These are phyloP conservation scores for Cicer pinnatifidum DNA, from an alignment of 306 rosid species.

Conservation along the genomic window DNA sequence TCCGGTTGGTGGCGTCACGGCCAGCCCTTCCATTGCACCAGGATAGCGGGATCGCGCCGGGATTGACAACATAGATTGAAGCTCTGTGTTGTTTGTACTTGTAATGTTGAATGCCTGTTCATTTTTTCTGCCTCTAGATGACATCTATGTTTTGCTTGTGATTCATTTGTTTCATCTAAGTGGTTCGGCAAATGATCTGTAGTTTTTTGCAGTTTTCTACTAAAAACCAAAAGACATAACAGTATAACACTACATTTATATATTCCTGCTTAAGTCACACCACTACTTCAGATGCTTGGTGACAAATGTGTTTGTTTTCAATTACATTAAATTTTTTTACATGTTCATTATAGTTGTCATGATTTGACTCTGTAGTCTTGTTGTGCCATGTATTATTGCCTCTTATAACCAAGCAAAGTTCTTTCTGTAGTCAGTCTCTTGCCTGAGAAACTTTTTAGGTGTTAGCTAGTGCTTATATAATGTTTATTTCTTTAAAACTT, in stretches of 20 bases:
- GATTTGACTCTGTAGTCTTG: slow-evolving; percentile 6
- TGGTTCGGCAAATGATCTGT: background rate
- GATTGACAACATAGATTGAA: background rate
- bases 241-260: background rate
- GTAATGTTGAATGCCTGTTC: background rate
- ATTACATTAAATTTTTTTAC: slow-evolving; percentile 13
- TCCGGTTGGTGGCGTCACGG: too few relatives aligned
- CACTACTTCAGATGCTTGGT: background rate
- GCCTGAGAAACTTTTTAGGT: slow-evolving; percentile 1
- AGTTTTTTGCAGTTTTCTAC: slow-evolving; percentile 18
- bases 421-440: slow-evolving; percentile 16
- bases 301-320: background rate
- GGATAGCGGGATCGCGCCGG: too few relatives aligned
- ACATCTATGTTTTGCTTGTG: slow-evolving; percentile 2
- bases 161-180: slow-evolving; percentile 10
- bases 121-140: slow-evolving; percentile 16
- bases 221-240: slow-evolving; percentile 21
- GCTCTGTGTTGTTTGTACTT: background rate
- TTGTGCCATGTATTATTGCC: background rate
- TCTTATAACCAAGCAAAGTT: slow-evolving; percentile 21
- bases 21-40: too few relatives aligned
- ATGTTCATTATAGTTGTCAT: background rate
- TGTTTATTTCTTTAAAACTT: slow-evolving; percentile 27
- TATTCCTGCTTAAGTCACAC: slow-evolving; percentile 10
- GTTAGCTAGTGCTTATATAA: slow-evolving; percentile 22